These are phyloP conservation scores for Apophysomyces trapeziformis DNA, from an alignment of 371 early-diverging fungal genomes.

Conservation along the genomic window DNA sequence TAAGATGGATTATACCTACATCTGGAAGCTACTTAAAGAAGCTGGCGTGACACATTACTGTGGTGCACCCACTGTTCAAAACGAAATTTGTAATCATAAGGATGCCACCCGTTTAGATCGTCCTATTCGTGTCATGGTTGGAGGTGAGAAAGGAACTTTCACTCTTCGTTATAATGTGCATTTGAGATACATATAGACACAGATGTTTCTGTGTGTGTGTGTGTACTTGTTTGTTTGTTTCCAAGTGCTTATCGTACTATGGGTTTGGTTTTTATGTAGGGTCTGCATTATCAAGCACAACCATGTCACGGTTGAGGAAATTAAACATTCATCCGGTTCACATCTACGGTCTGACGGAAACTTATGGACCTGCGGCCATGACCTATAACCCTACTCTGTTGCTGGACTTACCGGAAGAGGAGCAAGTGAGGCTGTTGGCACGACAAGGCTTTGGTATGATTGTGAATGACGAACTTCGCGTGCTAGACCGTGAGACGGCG, in stretches of 20 bases:
- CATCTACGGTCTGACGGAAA: constrained; percentile 76
- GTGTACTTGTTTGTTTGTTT: not conserved
- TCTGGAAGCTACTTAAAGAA: constrained; percentile 60
- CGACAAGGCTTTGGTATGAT: constrained; percentile 64
- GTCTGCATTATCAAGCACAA: constrained; percentile 61
- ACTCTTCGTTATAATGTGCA: too few species aligned
- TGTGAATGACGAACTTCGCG: constrained; percentile 62
- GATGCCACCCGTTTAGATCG: constrained; percentile 45
- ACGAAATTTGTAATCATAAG: constrained; percentile 62
- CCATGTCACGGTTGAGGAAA: constrained; percentile 53
- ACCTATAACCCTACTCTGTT: constrained; percentile 42
- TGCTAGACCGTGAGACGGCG: constrained; percentile 52
- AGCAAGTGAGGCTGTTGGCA: constrained; percentile 49
- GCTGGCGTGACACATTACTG: constrained; percentile 65
- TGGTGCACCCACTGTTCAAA: constrained; percentile 74
- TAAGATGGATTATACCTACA: constrained; percentile 62
- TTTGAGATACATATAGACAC: not conserved
- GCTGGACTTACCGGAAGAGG: constrained; percentile 36
- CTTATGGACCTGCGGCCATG: constrained; percentile 58
- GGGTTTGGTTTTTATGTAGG: constrained; percentile 24
- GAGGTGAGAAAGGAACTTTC: constrained; percentile 25
- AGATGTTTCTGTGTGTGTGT: not conserved
- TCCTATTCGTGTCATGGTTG: constrained; percentile 57
- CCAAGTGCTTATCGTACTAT: not conserved
- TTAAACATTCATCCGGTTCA: constrained; percentile 64